Conservation (phyloP, 2,329 filamentous ascomycete genomes). For the Phaeosphaeria sp. region DNA sequence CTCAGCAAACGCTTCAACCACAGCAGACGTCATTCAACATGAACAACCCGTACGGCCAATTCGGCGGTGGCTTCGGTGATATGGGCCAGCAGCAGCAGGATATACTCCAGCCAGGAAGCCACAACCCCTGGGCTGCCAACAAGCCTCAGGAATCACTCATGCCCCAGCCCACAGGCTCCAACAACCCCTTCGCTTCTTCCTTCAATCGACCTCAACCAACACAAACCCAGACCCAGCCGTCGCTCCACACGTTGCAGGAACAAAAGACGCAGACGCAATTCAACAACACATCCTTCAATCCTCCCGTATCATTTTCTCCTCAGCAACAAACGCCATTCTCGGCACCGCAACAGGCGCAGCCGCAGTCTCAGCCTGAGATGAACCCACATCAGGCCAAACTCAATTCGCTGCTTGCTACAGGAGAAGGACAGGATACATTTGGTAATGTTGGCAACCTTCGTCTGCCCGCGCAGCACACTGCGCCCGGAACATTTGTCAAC, state of each 20-base stretch:
- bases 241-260: constrained; percentile 78
- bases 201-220: constrained; percentile 67
- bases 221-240: constrained; percentile 67
- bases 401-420: constrained; percentile 82
- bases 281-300: constrained; percentile 60
- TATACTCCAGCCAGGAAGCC: constrained; percentile 77
- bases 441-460: constrained; percentile 96
- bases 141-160: constrained; percentile 72
- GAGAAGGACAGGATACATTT: constrained; percentile 96
- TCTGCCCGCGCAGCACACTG: constrained; percentile 95
- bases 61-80: constrained; percentile 39
- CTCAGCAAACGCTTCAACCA: constrained; percentile 57
- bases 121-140: constrained; percentile 85
- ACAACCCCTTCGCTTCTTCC: constrained; percentile 92
- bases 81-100: constrained; percentile 58
- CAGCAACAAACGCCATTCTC: constrained; percentile 47
- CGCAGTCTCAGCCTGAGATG: constrained; percentile 49
- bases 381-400: constrained; percentile 74
- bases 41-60: constrained; percentile 49
- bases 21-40: constrained; percentile 66
- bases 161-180: constrained; percentile 90
- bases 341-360: constrained; percentile 15
- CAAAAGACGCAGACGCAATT: constrained; percentile 77
- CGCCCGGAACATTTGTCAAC: constrained; percentile 95
- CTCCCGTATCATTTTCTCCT: constrained; percentile 54